phyloP scores from a whole-genome alignment of 768 basidiomycete species.

The Pleurotus eryngii region DNA sequence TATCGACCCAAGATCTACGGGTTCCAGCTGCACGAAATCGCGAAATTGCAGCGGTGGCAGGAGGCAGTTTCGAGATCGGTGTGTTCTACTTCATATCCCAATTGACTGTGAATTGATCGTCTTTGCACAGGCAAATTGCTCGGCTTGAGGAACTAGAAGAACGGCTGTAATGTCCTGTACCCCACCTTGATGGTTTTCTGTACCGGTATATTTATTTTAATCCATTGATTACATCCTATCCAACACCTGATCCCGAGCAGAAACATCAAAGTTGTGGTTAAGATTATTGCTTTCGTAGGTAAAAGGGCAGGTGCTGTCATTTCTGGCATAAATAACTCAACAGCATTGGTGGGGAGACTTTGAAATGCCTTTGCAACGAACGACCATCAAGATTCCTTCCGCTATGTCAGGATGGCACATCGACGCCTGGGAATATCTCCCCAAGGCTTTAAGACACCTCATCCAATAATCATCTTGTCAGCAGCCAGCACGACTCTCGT shows the following conservation, averaged over 20 bases:
- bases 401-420: conserved; percentile 26
- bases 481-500: neutral
- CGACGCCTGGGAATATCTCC: conserved; percentile 30
- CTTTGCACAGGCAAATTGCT: conserved; percentile 38
- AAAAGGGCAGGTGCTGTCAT: too few species aligned
- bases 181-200: conserved; percentile 34
- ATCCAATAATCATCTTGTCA: conserved; percentile 29
- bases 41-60: conserved; percentile 94
- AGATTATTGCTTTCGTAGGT: neutral
- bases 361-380: neutral
- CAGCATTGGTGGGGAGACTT: neutral
- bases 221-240: conserved; percentile 26
- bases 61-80: conserved; percentile 90
- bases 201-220: conserved; percentile 71
- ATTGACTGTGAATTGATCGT: neutral
- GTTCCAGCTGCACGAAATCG: conserved; percentile 92
- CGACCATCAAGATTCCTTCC: conserved; percentile 25
- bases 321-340: too few species aligned
- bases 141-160: conserved; percentile 47
- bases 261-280: neutral
- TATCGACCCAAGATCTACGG: conserved; percentile 95
- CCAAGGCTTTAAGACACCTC: conserved; percentile 1
- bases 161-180: conserved; percentile 5
- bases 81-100: conserved; percentile 23
- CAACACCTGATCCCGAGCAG: too few species aligned